Conservation (phyloP, 176 grass and related monocot species). For the Bonia amplexicaulis region DNA sequence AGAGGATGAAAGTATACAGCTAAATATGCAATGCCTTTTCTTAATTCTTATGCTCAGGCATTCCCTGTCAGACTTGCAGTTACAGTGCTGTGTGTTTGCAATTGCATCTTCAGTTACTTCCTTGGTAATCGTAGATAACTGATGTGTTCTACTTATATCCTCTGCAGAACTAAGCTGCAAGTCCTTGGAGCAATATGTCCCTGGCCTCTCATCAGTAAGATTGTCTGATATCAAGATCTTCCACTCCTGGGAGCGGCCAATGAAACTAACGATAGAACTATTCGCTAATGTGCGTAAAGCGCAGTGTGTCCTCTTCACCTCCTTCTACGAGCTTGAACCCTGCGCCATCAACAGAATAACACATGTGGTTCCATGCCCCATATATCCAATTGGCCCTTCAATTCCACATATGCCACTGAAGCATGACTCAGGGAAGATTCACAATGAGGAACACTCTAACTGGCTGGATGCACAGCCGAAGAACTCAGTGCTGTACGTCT, state of each 20-base stretch:
- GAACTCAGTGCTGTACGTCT: slow-evolving; percentile 58
- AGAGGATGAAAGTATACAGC: neutral
- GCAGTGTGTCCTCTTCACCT: slow-evolving; percentile 62
- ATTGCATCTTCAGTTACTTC: neutral
- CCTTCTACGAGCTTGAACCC: slow-evolving; percentile 53
- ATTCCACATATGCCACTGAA: slow-evolving; percentile 13
- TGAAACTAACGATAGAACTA: neutral
- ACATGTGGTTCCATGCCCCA: slow-evolving; percentile 15
- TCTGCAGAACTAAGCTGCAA: slow-evolving; percentile 20
- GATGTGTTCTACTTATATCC: neutral
- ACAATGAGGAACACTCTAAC: neutral
- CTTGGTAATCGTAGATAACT: neutral
- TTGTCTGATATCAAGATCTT: slow-evolving; percentile 35
- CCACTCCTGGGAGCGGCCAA: neutral
- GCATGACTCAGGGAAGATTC: neutral
- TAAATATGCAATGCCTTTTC: neutral
- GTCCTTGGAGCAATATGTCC: slow-evolving; percentile 40
- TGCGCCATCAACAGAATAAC: slow-evolving; percentile 8
- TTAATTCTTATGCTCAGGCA: neutral
- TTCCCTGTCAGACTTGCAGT: neutral
- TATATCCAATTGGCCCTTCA: slow-evolving; percentile 49
- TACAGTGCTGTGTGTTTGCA: neutral
- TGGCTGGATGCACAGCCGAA: slow-evolving; percentile 52
- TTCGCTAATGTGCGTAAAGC: slow-evolving; percentile 38
- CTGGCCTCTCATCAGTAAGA: slow-evolving; percentile 27